phyloP scores from a whole-genome alignment of 805 yeast species.

The Metschnikowia similis region DNA sequence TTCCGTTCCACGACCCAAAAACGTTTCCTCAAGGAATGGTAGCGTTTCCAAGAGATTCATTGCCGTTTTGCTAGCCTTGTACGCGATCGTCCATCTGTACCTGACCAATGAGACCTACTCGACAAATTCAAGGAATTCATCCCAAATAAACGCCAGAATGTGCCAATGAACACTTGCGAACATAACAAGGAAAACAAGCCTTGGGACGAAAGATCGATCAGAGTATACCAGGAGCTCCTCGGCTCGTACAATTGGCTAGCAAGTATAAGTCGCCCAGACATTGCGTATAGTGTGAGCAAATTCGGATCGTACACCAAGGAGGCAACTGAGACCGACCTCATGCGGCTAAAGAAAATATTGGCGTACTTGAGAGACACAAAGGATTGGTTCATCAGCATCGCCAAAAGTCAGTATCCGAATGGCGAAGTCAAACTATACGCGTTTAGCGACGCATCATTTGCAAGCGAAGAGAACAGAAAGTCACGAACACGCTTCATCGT shows the following conservation, averaged over 20 bases:
- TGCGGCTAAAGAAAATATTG: not conserved
- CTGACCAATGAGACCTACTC: too few relatives aligned
- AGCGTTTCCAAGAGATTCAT: too few relatives aligned
- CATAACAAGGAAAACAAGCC: too few relatives aligned
- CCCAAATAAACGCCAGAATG: not conserved
- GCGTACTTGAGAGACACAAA: not conserved
- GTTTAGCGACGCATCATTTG: slow-evolving; percentile 4
- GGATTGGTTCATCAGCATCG: not conserved
- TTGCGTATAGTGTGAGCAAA: not conserved
- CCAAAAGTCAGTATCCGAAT: not conserved
- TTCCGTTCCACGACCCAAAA: too few relatives aligned
- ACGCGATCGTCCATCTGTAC: too few relatives aligned
- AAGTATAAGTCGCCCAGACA: not conserved
- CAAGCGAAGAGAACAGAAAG: slow-evolving; percentile 1
- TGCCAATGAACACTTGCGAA: not conserved
- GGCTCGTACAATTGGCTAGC: not conserved
- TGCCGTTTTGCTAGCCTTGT: too few relatives aligned
- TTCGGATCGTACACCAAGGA: not conserved
- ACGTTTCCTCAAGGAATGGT: too few relatives aligned
- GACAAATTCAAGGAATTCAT: not conserved
- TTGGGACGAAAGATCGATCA: not conserved
- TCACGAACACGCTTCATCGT: slow-evolving; percentile 1
- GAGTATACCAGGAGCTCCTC: not conserved
- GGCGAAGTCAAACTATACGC: not conserved
- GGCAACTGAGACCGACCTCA: not conserved